A percentile compares a stretch with the other conserved stretches of the same genome.
These are phyloP conservation scores for Prototheca stagnorum DNA, from an alignment of 163 green algal species.

Conservation along the genomic window DNA sequence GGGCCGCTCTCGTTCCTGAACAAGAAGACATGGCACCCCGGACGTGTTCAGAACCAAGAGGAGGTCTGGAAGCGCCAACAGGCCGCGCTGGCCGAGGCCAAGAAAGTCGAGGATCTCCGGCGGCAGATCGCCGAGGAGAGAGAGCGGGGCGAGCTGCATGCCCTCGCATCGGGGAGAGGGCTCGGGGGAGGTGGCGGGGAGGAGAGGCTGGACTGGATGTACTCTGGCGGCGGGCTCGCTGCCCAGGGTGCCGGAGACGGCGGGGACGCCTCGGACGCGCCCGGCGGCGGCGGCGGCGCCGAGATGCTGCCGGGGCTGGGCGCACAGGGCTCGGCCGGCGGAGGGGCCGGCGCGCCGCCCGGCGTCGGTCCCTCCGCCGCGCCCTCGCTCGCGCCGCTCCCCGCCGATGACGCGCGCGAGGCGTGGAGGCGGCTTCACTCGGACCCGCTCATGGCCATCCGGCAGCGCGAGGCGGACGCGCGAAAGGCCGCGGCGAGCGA, in stretches of 20 bases:
- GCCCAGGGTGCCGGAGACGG: slow-evolving; percentile 56
- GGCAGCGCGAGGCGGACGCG: slow-evolving; percentile 54
- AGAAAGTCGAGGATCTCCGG: slow-evolving; percentile 56
- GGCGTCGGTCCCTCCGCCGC: neutral
- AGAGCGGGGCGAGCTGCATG: slow-evolving; percentile 42
- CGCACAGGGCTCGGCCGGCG: neutral
- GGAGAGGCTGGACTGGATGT: slow-evolving; percentile 85
- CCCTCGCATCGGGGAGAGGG: slow-evolving; percentile 29
- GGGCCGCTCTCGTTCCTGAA: slow-evolving; percentile 59
- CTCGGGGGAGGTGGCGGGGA: slow-evolving; percentile 37
- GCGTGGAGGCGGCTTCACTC: slow-evolving; percentile 68
- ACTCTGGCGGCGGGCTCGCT: slow-evolving; percentile 52
- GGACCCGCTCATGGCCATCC: slow-evolving; percentile 77
- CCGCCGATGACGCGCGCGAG: slow-evolving; percentile 56
- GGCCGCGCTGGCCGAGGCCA: slow-evolving; percentile 46
- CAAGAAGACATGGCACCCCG: slow-evolving; percentile 62
- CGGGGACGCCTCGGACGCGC: neutral
- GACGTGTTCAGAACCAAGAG: slow-evolving; percentile 57
- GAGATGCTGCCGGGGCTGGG: slow-evolving; percentile 26
- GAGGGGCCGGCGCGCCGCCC: neutral
- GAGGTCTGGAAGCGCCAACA: slow-evolving; percentile 79
- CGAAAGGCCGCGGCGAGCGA: slow-evolving; percentile 51
- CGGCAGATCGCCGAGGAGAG: slow-evolving; percentile 72
- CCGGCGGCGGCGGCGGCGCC: slow-evolving; percentile 3
- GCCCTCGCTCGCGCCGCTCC: slow-evolving; percentile 33